Conservation (phyloP, 495 filamentous ascomycete genomes). For the Penicillium waksmanii region DNA sequence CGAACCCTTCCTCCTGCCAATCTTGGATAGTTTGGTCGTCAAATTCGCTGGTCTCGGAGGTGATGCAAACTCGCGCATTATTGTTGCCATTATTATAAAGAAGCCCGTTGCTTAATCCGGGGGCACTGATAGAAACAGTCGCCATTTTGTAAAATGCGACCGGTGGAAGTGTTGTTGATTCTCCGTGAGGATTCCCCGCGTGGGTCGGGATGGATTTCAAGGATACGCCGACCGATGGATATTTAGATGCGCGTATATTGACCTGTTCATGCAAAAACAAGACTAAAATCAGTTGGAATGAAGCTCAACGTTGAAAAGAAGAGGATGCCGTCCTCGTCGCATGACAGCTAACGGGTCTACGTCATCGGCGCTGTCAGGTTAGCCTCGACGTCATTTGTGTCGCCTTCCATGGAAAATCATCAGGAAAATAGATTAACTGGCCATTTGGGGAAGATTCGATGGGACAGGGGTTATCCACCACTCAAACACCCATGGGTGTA, state of each 20-base stretch:
- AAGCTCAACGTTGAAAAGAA: too few species aligned
- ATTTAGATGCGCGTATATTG: not conserved
- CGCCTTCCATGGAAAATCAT: not conserved
- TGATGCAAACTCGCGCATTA: slow-evolving; percentile 64
- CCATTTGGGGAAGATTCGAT: not conserved
- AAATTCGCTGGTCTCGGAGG: slow-evolving; percentile 64
- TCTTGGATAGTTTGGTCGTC: slow-evolving; percentile 57
- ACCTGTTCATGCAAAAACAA: too few species aligned
- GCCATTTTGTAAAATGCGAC: slow-evolving; percentile 32
- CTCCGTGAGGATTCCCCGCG: not conserved
- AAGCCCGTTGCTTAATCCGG: slow-evolving; percentile 38
- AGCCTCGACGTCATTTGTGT: slow-evolving; percentile 6
- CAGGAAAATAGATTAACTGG: slow-evolving; percentile 6
- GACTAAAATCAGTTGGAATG: too few species aligned
- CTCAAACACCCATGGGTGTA: not conserved
- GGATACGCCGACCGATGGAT: not conserved
- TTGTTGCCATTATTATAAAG: slow-evolving; percentile 45
- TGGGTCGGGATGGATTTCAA: not conserved
- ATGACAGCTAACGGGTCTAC: slow-evolving; percentile 8
- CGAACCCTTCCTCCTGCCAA: slow-evolving; percentile 71
- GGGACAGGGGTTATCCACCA: not conserved
- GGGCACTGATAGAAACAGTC: slow-evolving; percentile 43
- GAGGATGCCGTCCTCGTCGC: not conserved
- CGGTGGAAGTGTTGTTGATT: not conserved
- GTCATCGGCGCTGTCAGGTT: not conserved